Conservation (phyloP, 129 eudicot genomes). For the Arctium minus region DNA sequence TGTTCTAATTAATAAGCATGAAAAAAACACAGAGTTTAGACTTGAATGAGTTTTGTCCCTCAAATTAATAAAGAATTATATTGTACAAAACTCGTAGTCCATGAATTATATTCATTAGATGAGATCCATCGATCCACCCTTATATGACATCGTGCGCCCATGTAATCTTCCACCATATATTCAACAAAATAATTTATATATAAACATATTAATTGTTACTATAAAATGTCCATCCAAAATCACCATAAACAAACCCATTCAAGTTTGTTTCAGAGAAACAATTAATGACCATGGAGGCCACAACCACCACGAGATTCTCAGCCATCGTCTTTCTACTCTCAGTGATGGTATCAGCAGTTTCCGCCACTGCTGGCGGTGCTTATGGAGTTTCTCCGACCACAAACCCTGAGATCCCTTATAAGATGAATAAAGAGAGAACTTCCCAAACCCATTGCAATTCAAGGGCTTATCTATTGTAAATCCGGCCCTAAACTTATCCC, state of each 20-base stretch:
- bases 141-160: slow-evolving; percentile 15
- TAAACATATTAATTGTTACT: background rate
- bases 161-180: slow-evolving; percentile 15
- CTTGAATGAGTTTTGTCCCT: too few relatives aligned
- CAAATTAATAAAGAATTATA: too few relatives aligned
- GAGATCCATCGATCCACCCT: background rate
- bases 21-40: too few relatives aligned
- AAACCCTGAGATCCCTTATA: slow-evolving; percentile 12
- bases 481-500: slow-evolving; percentile 32
- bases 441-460: slow-evolving; percentile 29
- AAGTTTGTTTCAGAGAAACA: background rate
- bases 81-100: too few relatives aligned
- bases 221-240: slow-evolving; percentile 7
- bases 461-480: slow-evolving; percentile 57
- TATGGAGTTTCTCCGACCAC: slow-evolving; percentile 7
- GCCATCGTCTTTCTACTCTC: background rate
- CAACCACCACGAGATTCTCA: slow-evolving; percentile 9
- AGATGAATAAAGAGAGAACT: background rate
- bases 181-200: background rate
- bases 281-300: slow-evolving; percentile 23
- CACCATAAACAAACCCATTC: background rate
- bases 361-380: slow-evolving; percentile 7
- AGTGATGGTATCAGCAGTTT: background rate
- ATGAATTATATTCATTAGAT: too few relatives aligned
- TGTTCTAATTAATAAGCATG: too few relatives aligned